phyloP scores from a whole-genome alignment of 140 eudicot species.

The Erigeron philadelphicus region DNA sequence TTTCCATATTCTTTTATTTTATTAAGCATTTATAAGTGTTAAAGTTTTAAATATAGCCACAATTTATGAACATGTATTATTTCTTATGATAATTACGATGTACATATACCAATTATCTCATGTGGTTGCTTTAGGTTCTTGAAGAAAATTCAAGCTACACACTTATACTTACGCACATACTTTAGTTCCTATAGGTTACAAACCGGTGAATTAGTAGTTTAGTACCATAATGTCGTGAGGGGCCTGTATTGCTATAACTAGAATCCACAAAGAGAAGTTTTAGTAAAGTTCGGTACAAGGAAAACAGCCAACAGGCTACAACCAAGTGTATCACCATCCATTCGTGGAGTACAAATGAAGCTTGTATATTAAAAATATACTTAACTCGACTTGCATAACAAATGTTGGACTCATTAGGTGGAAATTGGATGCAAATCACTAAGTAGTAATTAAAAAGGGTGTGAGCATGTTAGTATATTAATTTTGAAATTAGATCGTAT shows the following conservation, averaged over 20 bases:
- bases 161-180: no score
- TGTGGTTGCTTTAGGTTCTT: no score
- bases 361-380: not conserved
- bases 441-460: not conserved
- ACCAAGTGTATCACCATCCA: conserved; percentile 17
- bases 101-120: no score
- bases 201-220: no score
- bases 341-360: conserved; percentile 27
- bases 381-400: not conserved
- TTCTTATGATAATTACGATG: no score
- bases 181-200: no score
- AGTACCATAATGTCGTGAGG: not conserved
- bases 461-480: not conserved
- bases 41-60: no score
- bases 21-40: no score
- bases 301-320: not conserved
- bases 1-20: no score
- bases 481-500: conserved; percentile 3
- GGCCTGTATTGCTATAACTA: not conserved
- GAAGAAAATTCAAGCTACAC: no score
- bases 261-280: not conserved
- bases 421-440: conserved; percentile 16
- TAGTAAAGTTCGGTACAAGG: not conserved
- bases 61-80: no score
- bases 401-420: conserved; percentile 23